A percentile compares a stretch with the other conserved stretches of the same genome.
These are phyloP conservation scores for Rosellinia necatrix DNA, from an alignment of 2,329 filamentous ascomycete species.

Conservation along the genomic window DNA sequence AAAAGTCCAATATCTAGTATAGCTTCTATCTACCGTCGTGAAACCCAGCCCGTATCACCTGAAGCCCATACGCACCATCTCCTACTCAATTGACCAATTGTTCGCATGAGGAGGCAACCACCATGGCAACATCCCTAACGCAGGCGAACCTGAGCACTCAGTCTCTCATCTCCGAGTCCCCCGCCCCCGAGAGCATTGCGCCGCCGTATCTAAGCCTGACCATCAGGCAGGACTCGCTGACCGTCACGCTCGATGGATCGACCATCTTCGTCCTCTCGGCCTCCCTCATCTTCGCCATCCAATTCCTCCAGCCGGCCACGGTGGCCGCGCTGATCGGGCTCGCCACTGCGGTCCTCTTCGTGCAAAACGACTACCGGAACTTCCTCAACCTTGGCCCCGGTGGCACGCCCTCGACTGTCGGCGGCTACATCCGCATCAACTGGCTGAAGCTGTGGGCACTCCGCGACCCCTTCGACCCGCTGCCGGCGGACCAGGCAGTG, in stretches of 20 bases:
- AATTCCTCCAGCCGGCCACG: conserved; percentile 53
- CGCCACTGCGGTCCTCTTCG: conserved; percentile 53
- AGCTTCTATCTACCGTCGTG: neutral
- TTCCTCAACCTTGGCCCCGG: conserved; percentile 80
- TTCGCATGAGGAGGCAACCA: conserved; percentile 11
- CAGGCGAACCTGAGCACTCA: conserved; percentile 32
- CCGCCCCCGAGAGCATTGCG: conserved; percentile 23
- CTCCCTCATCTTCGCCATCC: conserved; percentile 56
- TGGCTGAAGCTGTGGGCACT: conserved; percentile 74
- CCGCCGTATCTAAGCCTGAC: conserved; percentile 46
- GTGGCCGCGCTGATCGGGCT: conserved; percentile 56
- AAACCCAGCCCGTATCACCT: neutral
- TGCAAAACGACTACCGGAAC: conserved; percentile 74
- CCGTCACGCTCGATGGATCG: conserved; percentile 57
- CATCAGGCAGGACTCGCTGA: conserved; percentile 56
- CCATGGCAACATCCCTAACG: conserved; percentile 36
- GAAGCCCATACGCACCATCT: neutral
- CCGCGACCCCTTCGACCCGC: conserved; percentile 68
- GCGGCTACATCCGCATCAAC: conserved; percentile 75
- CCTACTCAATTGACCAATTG: neutral
- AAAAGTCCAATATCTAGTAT: too few relatives aligned
- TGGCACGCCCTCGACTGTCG: conserved; percentile 74
- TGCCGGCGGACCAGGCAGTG: conserved; percentile 54
- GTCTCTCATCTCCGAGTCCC: conserved; percentile 30
- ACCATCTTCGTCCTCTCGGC: conserved; percentile 52